phyloP scores from a whole-genome alignment of 257 asterid species.

The Anisodus tanguticus region DNA sequence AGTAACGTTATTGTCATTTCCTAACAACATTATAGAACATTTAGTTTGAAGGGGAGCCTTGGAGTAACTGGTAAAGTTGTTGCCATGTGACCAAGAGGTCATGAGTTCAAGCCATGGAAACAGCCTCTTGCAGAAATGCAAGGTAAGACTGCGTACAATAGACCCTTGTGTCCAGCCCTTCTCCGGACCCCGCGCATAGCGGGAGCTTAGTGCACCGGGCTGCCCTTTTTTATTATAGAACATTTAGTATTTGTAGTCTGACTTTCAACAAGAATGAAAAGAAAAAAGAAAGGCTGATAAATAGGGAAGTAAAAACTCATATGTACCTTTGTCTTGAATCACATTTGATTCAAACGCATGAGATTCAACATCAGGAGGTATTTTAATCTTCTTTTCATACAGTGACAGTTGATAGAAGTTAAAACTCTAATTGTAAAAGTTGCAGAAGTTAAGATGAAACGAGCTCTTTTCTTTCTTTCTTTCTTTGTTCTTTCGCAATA shows the following conservation, averaged over 20 bases:
- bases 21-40: conserved; percentile 14
- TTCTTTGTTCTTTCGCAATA: too few relatives aligned
- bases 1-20: conserved; percentile 39
- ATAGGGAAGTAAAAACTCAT: background rate
- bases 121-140: too few relatives aligned
- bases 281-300: background rate
- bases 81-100: too few relatives aligned
- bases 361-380: conserved; percentile 39
- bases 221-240: background rate
- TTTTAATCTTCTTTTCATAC: conserved; percentile 43
- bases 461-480: too few relatives aligned
- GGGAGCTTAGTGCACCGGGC: too few relatives aligned
- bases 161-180: too few relatives aligned
- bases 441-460: too few relatives aligned
- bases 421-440: background rate
- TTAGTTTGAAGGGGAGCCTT: too few relatives aligned
- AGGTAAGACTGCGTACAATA: too few relatives aligned
- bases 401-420: background rate
- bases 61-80: too few relatives aligned
- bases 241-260: background rate
- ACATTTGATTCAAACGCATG: conserved; percentile 31
- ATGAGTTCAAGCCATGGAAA: too few relatives aligned
- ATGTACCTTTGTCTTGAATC: conserved; percentile 48
- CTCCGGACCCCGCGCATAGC: too few relatives aligned
- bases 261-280: background rate